Evolutionary conservation across 129 eudicot species (phyloP), one percentile per base, ranked within the genome.

Genomic region (Solidago caesia): DNA sequence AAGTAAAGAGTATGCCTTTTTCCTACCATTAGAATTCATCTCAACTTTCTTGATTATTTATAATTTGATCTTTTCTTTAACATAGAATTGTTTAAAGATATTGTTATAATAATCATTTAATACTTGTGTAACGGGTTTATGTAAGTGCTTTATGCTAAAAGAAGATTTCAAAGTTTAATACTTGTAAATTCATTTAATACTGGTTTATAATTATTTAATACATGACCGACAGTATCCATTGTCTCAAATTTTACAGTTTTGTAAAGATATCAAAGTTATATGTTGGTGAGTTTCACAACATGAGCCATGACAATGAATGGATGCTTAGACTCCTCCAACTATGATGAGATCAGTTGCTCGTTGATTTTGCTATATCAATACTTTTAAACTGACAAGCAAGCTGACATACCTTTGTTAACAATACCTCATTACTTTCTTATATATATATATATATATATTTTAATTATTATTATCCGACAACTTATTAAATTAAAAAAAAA

Each of bases 11-110:
- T n/a, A 64, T 42, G 69, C 27, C 49, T 64, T 64, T 64, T 42
- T 73, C 15, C 46, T 45, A 27, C 46, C 60, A 45, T 45, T 29
- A 14, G 3, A 46, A 46, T 73, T 60, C 68, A 43, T 66, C 25
- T 12, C 33, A 63, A 64, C 52, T 39, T 75, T 55, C 21, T 41
- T 27, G 65, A 14, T 13, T 73, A 73, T 73, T 60, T 25, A 21
- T 21, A 60, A 60, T 59, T 25, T 13, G 27, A 25, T 21, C 21
- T 27, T 62, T 46, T 73, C 7, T 47, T 4, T 5, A 53, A 70
- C 33, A 10, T 29, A 60, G 59, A 46, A 46, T 27, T 45, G 60
- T 70, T 27, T 73, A 7, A 0, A 52, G 2, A 52, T 52, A 52
- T 49, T 49, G 15, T 12, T 13, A 49, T 11, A 48, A 9, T 47